Percentiles rank a stretch among this genome's conserved stretches.
Evolutionary conservation across 2,329 filamentous ascomycete species (phyloP).

Genomic region (Microcyclosporella mali): DNA sequence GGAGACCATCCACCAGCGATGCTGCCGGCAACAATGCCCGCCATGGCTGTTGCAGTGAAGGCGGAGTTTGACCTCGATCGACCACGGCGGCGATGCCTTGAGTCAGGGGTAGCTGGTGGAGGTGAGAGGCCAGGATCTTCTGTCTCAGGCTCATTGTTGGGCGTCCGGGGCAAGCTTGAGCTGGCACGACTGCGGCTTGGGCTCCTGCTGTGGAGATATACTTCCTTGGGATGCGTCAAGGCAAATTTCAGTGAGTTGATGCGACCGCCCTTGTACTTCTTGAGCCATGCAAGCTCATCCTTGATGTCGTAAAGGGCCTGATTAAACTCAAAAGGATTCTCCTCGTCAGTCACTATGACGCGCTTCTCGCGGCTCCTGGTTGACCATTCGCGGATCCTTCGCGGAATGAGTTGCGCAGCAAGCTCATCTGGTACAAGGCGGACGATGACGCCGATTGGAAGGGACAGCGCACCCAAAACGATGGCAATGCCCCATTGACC

Average conservation of each 20-base stretch:
- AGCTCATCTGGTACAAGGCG: constrained; percentile 2
- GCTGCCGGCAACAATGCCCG: constrained; percentile 72
- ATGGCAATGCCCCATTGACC: constrained; percentile 84
- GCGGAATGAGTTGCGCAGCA: constrained; percentile 29
- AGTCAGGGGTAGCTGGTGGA: constrained; percentile 47
- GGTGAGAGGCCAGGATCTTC: constrained; percentile 31
- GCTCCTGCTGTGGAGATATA: constrained; percentile 57
- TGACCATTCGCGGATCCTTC: constrained; percentile 33
- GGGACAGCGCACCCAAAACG: constrained; percentile 73
- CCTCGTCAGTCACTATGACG: constrained; percentile 38
- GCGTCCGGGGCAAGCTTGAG: constrained; percentile 59
- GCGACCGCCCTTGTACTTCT: constrained; percentile 72
- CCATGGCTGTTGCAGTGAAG: constrained; percentile 71
- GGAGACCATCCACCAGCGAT: constrained; percentile 69
- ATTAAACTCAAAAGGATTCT: constrained; percentile 53
- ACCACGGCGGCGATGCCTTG: constrained; percentile 52
- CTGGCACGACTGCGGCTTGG: constrained; percentile 57
- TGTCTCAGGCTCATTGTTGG: constrained; percentile 49
- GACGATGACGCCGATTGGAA: constrained; percentile 67
- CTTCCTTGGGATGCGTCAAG: constrained; percentile 67
- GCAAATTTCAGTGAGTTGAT: constrained; percentile 76
- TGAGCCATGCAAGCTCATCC: constrained; percentile 74
- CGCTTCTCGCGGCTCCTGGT: constrained; percentile 37
- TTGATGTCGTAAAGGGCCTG: constrained; percentile 67
- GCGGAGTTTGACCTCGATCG: constrained; percentile 67